These are phyloP conservation scores for Aureobasidium lini DNA, from an alignment of 2,329 filamentous ascomycete genomes.

Conservation along the genomic window DNA sequence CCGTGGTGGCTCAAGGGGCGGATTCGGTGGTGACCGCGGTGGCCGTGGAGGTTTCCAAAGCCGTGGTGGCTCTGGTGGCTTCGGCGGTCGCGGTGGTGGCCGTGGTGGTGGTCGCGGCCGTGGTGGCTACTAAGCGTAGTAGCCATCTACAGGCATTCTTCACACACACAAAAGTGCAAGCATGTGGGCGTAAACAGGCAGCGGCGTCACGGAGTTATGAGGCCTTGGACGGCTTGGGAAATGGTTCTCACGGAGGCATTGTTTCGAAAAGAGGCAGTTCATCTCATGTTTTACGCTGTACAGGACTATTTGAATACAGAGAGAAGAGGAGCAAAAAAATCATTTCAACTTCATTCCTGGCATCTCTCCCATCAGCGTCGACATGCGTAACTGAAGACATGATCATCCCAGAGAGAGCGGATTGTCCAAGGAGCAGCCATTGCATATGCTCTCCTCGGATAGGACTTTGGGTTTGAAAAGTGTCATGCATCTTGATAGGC, in stretches of 20 bases:
- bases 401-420: no score
- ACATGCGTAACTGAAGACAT: no score
- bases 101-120: slow-evolving; percentile 6
- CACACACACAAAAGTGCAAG: slow-evolving; percentile 8
- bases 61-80: slow-evolving; percentile 4
- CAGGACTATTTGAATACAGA: slow-evolving; percentile 11
- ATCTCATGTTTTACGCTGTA: slow-evolving; percentile 14
- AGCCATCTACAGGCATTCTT: neutral
- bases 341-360: neutral
- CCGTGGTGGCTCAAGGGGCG: slow-evolving; percentile 32
- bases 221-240: slow-evolving; percentile 10
- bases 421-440: no score
- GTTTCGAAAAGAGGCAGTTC: slow-evolving; percentile 10
- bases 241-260: slow-evolving; percentile 9
- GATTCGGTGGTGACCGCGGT: slow-evolving; percentile 44
- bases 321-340: slow-evolving; percentile 4
- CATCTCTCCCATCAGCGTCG: no score
- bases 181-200: slow-evolving; percentile 13
- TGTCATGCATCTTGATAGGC: no score
- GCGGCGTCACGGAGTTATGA: slow-evolving; percentile 10
- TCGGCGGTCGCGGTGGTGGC: neutral
- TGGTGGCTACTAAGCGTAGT: slow-evolving; percentile 1
- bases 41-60: slow-evolving; percentile 43
- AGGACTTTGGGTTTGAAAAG: no score
- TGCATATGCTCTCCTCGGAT: no score